These are phyloP conservation scores for Babjeviella inositovora DNA, from an alignment of 805 yeast species.

Conservation along the genomic window DNA sequence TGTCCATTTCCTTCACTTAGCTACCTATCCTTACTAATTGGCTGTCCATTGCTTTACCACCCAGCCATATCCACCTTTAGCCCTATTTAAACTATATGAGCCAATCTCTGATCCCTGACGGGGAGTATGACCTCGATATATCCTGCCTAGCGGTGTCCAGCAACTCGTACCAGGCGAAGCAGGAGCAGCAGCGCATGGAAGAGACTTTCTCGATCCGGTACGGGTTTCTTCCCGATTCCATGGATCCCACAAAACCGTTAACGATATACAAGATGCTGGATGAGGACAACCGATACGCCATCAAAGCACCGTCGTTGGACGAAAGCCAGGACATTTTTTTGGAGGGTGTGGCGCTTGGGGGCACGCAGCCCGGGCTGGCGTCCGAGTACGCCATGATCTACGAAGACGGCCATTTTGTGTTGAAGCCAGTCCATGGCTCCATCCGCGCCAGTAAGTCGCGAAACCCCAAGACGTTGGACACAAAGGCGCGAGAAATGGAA, in stretches of 20 bases:
- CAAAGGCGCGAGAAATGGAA: not conserved
- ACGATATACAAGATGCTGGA: not conserved
- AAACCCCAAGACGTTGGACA: not conserved
- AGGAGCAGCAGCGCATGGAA: too few relatives aligned
- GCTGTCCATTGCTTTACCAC: too few relatives aligned
- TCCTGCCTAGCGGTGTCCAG: too few relatives aligned
- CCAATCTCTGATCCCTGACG: too few relatives aligned
- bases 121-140: too few relatives aligned
- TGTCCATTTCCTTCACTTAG: too few relatives aligned
- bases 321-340: not conserved
- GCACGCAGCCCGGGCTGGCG: not conserved
- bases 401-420: not conserved
- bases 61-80: too few relatives aligned
- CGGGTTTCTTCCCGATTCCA: constrained; percentile 1
- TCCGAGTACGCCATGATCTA: not conserved
- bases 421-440: not conserved
- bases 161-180: too few relatives aligned
- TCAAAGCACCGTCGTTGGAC: not conserved
- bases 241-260: not conserved
- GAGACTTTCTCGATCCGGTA: too few relatives aligned
- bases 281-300: not conserved
- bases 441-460: constrained; percentile 1
- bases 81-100: too few relatives aligned
- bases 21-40: too few relatives aligned
- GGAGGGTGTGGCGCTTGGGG: not conserved